These are phyloP conservation scores for Bruguiera sexangula DNA, from an alignment of 345 rosid species.

Conservation along the genomic window DNA sequence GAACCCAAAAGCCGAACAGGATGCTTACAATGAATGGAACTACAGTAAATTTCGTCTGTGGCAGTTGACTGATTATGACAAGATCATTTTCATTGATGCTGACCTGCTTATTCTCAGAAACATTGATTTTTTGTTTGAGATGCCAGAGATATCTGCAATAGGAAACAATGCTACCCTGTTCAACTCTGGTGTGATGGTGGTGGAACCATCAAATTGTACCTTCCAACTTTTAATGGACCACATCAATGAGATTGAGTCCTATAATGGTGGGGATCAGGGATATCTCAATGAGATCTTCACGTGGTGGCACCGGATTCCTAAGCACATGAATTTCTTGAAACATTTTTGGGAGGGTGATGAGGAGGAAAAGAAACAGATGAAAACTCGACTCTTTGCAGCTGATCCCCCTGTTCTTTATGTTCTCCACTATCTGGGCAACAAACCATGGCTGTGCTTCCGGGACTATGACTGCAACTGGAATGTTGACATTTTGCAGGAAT, in stretches of 20 bases:
- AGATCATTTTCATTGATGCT: constrained; percentile 87
- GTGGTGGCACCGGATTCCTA: constrained; percentile 98
- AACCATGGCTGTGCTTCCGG: constrained; percentile 87
- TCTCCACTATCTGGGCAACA: constrained; percentile 75
- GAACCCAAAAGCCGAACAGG: constrained; percentile 71
- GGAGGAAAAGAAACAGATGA: constrained; percentile 64
- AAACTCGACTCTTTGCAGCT: constrained; percentile 65
- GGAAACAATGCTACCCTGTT: constrained; percentile 78
- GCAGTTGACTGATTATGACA: constrained; percentile 79
- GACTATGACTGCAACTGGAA: constrained; percentile 98
- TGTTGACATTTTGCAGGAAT: constrained; percentile 68
- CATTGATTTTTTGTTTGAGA: constrained; percentile 79
- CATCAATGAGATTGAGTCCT: constrained; percentile 73
- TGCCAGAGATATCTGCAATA: constrained; percentile 79
- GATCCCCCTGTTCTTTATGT: constrained; percentile 83
- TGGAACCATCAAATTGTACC: constrained; percentile 81
- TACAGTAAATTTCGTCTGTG: constrained; percentile 93
- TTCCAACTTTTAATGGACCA: constrained; percentile 81
- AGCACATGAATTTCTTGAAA: constrained; percentile 88
- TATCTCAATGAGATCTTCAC: constrained; percentile 85
- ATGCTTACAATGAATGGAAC: constrained; percentile 88
- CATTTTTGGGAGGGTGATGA: constrained; percentile 94
- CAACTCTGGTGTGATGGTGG: constrained; percentile 84
- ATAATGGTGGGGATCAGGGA: constrained; percentile 95
- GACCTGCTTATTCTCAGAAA: constrained; percentile 83